Evolutionary conservation across 805 yeast species (phyloP).

Genomic region (Candida koratica): DNA sequence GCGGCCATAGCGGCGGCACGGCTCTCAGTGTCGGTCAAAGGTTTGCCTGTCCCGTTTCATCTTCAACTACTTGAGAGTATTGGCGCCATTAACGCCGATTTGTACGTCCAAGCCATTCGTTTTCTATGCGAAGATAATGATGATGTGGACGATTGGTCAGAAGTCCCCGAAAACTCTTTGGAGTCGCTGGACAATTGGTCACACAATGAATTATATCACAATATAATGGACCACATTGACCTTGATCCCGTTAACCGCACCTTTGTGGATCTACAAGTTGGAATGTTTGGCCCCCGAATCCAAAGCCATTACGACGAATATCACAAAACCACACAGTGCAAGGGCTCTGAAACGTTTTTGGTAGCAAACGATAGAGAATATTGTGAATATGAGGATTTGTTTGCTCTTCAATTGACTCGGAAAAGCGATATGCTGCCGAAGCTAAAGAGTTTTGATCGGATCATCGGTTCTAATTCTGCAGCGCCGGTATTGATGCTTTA

Average conservation of each 20-base stretch:
- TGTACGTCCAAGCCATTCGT: slow-evolving; percentile 31
- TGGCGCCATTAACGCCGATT: slow-evolving; percentile 29
- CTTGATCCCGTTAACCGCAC: slow-evolving; percentile 15
- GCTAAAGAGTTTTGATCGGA: slow-evolving; percentile 53
- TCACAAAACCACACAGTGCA: slow-evolving; percentile 18
- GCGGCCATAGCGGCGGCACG: neutral
- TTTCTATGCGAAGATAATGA: slow-evolving; percentile 13
- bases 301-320: slow-evolving; percentile 61
- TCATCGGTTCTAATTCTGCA: slow-evolving; percentile 49
- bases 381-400: slow-evolving; percentile 69
- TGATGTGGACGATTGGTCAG: slow-evolving; percentile 5
- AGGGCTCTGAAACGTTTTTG: slow-evolving; percentile 21
- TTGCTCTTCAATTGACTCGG: slow-evolving; percentile 66
- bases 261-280: slow-evolving; percentile 42
- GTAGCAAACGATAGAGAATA: slow-evolving; percentile 50
- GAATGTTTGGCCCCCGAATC: slow-evolving; percentile 55
- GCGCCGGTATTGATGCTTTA: slow-evolving; percentile 61
- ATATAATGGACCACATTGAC: slow-evolving; percentile 5
- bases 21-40: neutral
- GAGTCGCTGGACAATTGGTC: slow-evolving; percentile 4
- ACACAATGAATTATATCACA: slow-evolving; percentile 9
- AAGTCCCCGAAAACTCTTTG: neutral
- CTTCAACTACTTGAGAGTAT: slow-evolving; percentile 42
- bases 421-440: slow-evolving; percentile 15
- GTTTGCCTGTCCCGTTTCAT: slow-evolving; percentile 22